Evolutionary conservation across 2,329 filamentous ascomycete genomes (phyloP), one percentile per base, ranked within the genome.

Genomic region (Stagonosporopsis cucurbitacearum): DNA sequence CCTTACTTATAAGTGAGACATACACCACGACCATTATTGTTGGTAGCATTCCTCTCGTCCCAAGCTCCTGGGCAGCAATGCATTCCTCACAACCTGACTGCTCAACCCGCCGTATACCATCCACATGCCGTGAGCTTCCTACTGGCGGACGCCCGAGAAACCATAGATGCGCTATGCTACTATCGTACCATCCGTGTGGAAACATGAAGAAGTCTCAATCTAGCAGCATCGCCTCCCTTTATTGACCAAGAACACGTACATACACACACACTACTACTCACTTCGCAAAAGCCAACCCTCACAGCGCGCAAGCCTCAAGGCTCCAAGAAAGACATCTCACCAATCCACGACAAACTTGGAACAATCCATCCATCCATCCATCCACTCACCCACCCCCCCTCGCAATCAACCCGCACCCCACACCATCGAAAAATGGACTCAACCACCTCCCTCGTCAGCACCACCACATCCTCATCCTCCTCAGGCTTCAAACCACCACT

Each of bases 381-480:
- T 20, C 35, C 17, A 13, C n/a, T n/a, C n/a, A n/a, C n/a, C n/a
- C n/a, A n/a, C n/a, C n/a, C n/a, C n/a, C n/a, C n/a, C n/a, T n/a
- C n/a, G n/a, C n/a, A n/a, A n/a, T n/a, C n/a, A n/a, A n/a, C n/a
- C n/a, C n/a, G n/a, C n/a, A n/a, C n/a, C n/a, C n/a, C n/a, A n/a
- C n/a, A n/a, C n/a, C n/a, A n/a, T n/a, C n/a, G n/a, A n/a, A n/a
- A n/a, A 20, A 37, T 37, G 35, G 40, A 20, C 33, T 52, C 50
- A 19, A 46, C 50, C n/a, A 36, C 36, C 9, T 53, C 50, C 4
- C 50, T 52, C 3, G 41, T 46, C 36, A 53, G 50, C 50, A 35
- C 42, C 19, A 9, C 19, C 25, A 45, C 41, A 5, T 45, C 49
- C 8, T 51, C 41, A 8, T 45, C 49, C 4, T 40, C 49, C 17